phyloP scores from a whole-genome alignment of 2,329 filamentous ascomycete species.

The Aspergillus flavus region DNA sequence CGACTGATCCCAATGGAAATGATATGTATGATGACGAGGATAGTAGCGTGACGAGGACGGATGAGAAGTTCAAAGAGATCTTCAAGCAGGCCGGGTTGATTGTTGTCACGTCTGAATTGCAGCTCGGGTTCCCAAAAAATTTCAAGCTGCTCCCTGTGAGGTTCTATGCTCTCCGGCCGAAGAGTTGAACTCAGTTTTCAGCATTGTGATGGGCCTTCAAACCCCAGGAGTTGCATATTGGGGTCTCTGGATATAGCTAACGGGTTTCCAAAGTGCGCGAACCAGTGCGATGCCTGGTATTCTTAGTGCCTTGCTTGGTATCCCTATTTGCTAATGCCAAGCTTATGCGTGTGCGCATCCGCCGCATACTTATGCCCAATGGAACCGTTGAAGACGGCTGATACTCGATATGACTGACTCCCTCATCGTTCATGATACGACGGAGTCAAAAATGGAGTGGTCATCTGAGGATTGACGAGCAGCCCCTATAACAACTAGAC shows the following conservation, averaged over 20 bases:
- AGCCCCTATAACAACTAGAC: not conserved
- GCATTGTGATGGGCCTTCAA: not conserved
- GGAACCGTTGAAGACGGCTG: not conserved
- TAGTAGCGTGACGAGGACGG: slow-evolving; percentile 75
- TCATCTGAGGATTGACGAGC: not conserved
- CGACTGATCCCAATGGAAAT: slow-evolving; percentile 51
- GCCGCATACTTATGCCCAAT: not conserved
- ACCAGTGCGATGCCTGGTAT: not conserved
- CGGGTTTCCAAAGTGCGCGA: not conserved
- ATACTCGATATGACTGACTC: not conserved
- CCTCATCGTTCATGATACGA: not conserved
- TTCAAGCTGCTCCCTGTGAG: slow-evolving; percentile 70
- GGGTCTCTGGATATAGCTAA: not conserved
- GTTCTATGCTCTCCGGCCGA: slow-evolving; percentile 73
- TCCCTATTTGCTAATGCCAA: not conserved
- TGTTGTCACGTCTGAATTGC: slow-evolving; percentile 70
- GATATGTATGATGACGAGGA: slow-evolving; percentile 78
- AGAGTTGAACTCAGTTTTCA: slow-evolving; percentile 12
- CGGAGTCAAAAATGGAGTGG: not conserved
- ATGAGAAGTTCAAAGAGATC: slow-evolving; percentile 69
- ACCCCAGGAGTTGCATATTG: not conserved
- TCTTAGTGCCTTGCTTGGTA: not conserved
- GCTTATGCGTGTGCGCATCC: not conserved
- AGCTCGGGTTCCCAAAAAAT: slow-evolving; percentile 68
- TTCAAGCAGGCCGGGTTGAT: slow-evolving; percentile 71